Percentiles rank a stretch among this genome's conserved stretches.
Conservation (phyloP, 1,139 yeast genomes). For the Schizosaccharomyces versatilis region DNA sequence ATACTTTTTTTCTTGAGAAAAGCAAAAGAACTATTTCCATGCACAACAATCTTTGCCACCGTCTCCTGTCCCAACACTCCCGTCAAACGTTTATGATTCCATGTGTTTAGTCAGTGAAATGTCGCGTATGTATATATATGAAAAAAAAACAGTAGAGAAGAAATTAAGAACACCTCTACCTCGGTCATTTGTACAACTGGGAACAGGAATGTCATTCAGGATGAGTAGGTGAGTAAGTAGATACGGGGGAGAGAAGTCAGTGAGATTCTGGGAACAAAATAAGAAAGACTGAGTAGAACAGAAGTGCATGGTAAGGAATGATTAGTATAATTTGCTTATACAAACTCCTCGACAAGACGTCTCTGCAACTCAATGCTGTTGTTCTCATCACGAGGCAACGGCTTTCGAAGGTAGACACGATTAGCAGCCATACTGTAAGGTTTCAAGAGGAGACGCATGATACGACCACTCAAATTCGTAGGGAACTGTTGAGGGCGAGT, state of each 20-base stretch:
- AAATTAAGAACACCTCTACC: background rate
- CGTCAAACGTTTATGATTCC: no score
- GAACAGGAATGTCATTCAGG: background rate
- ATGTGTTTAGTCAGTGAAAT: no score
- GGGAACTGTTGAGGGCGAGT: background rate
- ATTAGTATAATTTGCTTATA: background rate
- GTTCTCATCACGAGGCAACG: background rate
- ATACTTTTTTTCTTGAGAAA: conserved; percentile 44
- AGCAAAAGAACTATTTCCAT: background rate
- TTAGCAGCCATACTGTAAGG: conserved; percentile 1
- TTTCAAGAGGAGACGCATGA: background rate
- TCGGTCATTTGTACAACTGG: background rate
- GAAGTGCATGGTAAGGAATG: background rate
- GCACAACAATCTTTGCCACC: no score
- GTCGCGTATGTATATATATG: no score
- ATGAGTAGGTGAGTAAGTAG: background rate
- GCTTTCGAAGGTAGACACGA: background rate
- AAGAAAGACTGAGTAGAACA: background rate
- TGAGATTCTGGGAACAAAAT: background rate
- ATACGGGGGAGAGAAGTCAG: background rate
- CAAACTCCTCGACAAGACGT: background rate
- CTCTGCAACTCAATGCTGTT: background rate
- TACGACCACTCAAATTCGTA: background rate
- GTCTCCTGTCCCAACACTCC: no score
- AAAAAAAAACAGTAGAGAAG: background rate